These are phyloP conservation scores for Alternaria tenuissima DNA, from an alignment of 2,329 filamentous ascomycete species.

Conservation along the genomic window DNA sequence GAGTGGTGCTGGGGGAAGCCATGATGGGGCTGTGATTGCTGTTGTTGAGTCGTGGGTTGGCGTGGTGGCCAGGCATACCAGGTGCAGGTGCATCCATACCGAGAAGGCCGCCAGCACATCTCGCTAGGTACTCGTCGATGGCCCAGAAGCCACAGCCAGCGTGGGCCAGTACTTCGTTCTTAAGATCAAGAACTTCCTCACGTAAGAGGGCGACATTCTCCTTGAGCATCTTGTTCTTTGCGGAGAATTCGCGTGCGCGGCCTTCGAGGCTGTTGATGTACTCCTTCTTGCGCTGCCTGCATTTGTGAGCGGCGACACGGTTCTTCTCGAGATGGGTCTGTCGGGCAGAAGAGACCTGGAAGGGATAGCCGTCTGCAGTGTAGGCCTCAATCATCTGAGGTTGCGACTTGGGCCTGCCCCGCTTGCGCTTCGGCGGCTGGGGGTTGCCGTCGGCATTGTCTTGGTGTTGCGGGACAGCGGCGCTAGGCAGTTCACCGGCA, in stretches of 20 bases:
- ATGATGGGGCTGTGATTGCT: constrained; percentile 16
- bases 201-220: constrained; percentile 46
- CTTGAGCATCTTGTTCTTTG: constrained; percentile 47
- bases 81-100: constrained; percentile 33
- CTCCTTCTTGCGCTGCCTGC: constrained; percentile 73
- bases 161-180: constrained; percentile 49
- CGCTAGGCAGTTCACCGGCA: constrained; percentile 1
- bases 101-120: constrained; percentile 47
- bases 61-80: not conserved
- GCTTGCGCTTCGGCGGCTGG: constrained; percentile 47
- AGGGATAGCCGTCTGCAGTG: constrained; percentile 44
- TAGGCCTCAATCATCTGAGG: constrained; percentile 42
- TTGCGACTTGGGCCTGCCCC: constrained; percentile 47
- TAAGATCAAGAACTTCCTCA: constrained; percentile 48
- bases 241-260: constrained; percentile 51
- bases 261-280: constrained; percentile 62
- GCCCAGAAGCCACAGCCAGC: constrained; percentile 50
- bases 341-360: constrained; percentile 46
- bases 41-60: constrained; percentile 10
- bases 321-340: constrained; percentile 69
- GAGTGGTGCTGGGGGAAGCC: constrained; percentile 8
- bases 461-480: constrained; percentile 19
- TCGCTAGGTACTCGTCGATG: constrained; percentile 49
- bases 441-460: constrained; percentile 26
- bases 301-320: constrained; percentile 76